Base-by-base conservation (phyloP, 2,329 filamentous ascomycete species). In the Xylariaceae sp. region DNA sequence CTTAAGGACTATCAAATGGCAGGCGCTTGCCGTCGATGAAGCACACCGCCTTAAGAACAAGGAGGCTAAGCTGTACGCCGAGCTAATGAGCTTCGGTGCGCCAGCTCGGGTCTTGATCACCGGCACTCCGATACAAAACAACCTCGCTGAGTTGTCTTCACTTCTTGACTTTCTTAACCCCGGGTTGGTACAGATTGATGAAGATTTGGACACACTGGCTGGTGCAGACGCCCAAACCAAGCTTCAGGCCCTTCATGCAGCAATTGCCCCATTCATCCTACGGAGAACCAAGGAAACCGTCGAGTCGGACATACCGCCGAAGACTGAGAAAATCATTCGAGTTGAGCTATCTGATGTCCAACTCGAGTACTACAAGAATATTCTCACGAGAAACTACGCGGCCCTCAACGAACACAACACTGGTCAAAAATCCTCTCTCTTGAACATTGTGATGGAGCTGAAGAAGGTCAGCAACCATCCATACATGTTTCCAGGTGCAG, bases 401-500 rank as follows among this genome's bases (percentile, higher is more conserved):
- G 94, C 92, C 2, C 79, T 99, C 30, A 96, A 95, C 64, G 89
- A 96, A 66, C 92, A 91, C 43, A 86, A 87, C 42, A 89, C 84
- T 56, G 94, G 92, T 5, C 89, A 95, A 70, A 97, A 96, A 72
- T 92, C 95, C 62, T 97, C 92, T 0, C 75, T 99, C 13, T 76
- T 99, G 59, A 99, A 99, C 72, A 94, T 99, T 69, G 96, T 99
- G 84, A 99, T 99, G 94, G 94, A 99, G 71, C 73, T 99, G 66
- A 99, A 99, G 77, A 99, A 99, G 72, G 91, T 94, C 69, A 97
- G 92, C 74, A 99, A 99, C 66, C 94, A 99, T 68, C 92, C 94
- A 1, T 95, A 96, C 74, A 95, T 99, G 86, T 97, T 99, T 64
- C 87, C 89, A 2, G 92, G 91, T 58, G 92, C 91, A 2, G 94